Conservation (phyloP, 106 monocot species). For the Posidonia australis region DNA sequence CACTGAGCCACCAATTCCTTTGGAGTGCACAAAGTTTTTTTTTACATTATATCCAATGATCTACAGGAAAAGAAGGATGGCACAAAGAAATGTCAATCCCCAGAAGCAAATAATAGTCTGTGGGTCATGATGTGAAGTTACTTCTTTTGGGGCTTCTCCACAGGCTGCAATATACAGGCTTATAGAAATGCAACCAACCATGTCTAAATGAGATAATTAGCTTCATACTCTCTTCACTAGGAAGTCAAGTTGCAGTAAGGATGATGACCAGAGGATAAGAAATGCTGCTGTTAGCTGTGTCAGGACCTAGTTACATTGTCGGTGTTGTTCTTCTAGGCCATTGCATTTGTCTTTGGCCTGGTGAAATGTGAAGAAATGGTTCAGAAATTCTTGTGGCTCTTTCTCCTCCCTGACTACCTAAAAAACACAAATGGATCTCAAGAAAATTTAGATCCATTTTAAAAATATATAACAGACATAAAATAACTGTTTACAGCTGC, state of each 20-base stretch:
- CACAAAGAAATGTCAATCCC: too few relatives aligned
- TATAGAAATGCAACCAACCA: too few relatives aligned
- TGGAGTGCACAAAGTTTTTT: neutral
- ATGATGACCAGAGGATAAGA: neutral
- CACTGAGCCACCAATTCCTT: neutral
- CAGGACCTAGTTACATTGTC: neutral
- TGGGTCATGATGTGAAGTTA: too few relatives aligned
- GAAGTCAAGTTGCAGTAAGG: too few relatives aligned
- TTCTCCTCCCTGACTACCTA: conserved; percentile 8
- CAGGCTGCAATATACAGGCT: too few relatives aligned
- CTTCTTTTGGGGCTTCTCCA: too few relatives aligned
- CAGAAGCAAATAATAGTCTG: too few relatives aligned
- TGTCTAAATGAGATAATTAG: too few relatives aligned
- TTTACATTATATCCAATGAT: neutral
- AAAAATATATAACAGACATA: neutral
- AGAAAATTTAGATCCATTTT: neutral
- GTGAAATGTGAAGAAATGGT: conserved; percentile 10
- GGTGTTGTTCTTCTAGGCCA: neutral
- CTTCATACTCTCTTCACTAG: too few relatives aligned
- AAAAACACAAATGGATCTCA: neutral
- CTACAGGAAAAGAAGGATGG: conserved; percentile 1
- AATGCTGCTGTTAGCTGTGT: neutral
- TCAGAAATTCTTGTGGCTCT: conserved; percentile 7
- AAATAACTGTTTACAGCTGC: neutral
- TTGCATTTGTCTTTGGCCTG: neutral